A percentile compares a stretch with the other conserved stretches of the same genome.
These are phyloP conservation scores for Eucalyptus regnans DNA, from an alignment of 345 rosid species.

Conservation along the genomic window DNA sequence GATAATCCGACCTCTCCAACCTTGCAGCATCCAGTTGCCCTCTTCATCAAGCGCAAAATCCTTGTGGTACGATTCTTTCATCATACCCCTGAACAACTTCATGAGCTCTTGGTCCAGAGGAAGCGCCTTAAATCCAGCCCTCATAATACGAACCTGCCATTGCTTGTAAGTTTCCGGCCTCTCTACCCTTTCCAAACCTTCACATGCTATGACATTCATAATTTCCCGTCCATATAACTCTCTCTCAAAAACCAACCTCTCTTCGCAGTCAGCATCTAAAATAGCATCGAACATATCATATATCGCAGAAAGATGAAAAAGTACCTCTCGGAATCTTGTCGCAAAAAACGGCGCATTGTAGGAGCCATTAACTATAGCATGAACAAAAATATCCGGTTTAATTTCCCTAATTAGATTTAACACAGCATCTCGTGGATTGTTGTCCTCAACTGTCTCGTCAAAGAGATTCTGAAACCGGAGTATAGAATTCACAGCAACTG, in stretches of 20 bases:
- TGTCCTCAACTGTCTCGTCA: slow-evolving; percentile 9
- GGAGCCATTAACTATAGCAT: slow-evolving; percentile 7
- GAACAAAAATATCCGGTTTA: slow-evolving; percentile 11
- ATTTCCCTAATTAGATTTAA: slow-evolving; percentile 9
- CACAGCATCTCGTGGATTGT: slow-evolving; percentile 11
- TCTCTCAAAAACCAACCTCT: slow-evolving; percentile 14
- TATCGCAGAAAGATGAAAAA: slow-evolving; percentile 13
- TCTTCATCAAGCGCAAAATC: slow-evolving; percentile 20
- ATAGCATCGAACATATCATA: slow-evolving; percentile 11
- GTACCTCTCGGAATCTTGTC: slow-evolving; percentile 34
- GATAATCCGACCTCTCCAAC: slow-evolving; percentile 18
- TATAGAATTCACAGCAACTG: slow-evolving; percentile 6
- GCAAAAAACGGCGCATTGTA: slow-evolving; percentile 16
- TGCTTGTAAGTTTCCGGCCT: slow-evolving; percentile 11
- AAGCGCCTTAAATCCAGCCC: slow-evolving; percentile 12
- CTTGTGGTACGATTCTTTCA: slow-evolving; percentile 1
- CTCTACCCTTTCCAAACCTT: slow-evolving; percentile 7
- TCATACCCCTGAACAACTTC: neutral
- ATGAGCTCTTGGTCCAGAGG: neutral
- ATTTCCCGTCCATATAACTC: slow-evolving; percentile 8
- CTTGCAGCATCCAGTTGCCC: slow-evolving; percentile 15
- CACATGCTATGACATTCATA: slow-evolving; percentile 18
- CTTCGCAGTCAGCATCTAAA: neutral
- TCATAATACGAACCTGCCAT: slow-evolving; percentile 13
- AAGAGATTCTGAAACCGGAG: slow-evolving; percentile 4